Conservation (phyloP, 768 basidiomycete species). For the Lactarius tabidus region DNA sequence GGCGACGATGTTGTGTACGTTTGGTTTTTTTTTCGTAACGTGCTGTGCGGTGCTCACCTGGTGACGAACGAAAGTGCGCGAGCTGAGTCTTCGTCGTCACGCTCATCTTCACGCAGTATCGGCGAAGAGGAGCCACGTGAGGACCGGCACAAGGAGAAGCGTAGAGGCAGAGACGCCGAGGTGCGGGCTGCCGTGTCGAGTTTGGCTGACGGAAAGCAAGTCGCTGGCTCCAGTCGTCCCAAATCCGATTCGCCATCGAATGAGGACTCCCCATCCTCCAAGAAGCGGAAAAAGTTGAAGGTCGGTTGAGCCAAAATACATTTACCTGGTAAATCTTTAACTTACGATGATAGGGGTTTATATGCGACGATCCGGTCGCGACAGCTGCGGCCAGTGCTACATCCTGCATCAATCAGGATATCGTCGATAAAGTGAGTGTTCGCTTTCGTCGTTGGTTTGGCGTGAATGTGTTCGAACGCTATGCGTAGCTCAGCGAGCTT, state of each 20-base stretch:
- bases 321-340: background rate
- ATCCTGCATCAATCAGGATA: slow-evolving; percentile 60
- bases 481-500: slow-evolving; percentile 58
- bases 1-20: slow-evolving; percentile 4
- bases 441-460: background rate
- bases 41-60: background rate
- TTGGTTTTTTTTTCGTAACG: background rate
- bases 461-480: background rate
- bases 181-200: background rate
- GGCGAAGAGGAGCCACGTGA: background rate
- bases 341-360: slow-evolving; percentile 48
- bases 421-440: slow-evolving; percentile 60
- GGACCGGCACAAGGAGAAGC: background rate
- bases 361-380: slow-evolving; percentile 51
- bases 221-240: background rate
- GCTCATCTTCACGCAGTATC: background rate
- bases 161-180: background rate
- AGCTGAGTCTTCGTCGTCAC: slow-evolving; percentile 9
- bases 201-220: background rate
- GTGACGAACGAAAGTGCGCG: background rate
- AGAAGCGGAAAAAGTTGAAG: slow-evolving; percentile 2
- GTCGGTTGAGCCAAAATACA: slow-evolving; percentile 1
- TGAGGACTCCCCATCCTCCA: background rate
- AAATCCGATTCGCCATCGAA: background rate
- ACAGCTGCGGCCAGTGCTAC: slow-evolving; percentile 25